phyloP scores from a whole-genome alignment of 345 rosid genomes.

The Psidium guajava region DNA sequence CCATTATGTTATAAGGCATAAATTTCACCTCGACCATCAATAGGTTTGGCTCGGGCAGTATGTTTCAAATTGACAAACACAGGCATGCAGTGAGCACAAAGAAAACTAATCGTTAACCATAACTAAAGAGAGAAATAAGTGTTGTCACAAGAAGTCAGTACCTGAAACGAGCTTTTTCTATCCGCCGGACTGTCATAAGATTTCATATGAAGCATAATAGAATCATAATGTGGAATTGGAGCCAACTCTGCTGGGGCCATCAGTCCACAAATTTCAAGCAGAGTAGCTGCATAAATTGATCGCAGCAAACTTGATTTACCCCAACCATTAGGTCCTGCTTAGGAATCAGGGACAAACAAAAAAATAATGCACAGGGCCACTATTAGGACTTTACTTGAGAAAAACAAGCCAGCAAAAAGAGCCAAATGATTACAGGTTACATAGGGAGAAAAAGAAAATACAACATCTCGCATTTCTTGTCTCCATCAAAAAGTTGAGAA shows the following conservation, averaged over 20 bases:
- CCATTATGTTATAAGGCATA: not conserved
- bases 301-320: conserved; percentile 98
- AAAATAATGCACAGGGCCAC: not conserved
- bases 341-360: no score
- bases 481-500: not conserved
- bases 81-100: not conserved
- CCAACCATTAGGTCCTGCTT: conserved; percentile 99
- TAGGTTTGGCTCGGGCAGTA: no score
- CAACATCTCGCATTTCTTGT: no score
- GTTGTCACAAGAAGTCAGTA: conserved; percentile 2
- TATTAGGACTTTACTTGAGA: not conserved
- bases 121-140: not conserved
- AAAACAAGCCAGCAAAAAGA: not conserved
- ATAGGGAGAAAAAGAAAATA: not conserved
- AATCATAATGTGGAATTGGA: conserved; percentile 69
- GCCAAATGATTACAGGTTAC: not conserved
- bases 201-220: conserved; percentile 98
- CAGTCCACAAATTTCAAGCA: conserved; percentile 89
- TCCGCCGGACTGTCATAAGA: conserved; percentile 97
- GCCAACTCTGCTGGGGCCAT: conserved; percentile 96
- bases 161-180: conserved; percentile 98
- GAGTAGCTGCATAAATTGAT: conserved; percentile 2
- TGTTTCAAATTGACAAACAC: not conserved
- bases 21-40: no score
- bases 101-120: not conserved